Evolutionary conservation across 2,329 filamentous ascomycete genomes (phyloP), one percentile per base, ranked within the genome.

Genomic region (Calonectria naviculata): DNA sequence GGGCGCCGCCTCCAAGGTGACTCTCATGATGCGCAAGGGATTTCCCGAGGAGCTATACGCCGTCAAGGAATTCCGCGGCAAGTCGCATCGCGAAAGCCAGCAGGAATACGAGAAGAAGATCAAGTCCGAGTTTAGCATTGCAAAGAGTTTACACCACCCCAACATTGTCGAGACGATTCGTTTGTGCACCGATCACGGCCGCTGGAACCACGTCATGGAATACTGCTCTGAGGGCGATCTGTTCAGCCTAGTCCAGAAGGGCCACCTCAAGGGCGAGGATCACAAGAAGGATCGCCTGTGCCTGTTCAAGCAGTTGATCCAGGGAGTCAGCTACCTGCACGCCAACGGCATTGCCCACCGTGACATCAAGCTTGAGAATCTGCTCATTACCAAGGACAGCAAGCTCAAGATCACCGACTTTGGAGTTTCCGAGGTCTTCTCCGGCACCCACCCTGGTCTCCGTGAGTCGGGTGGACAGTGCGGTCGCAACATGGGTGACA

Each of bases 171-270:
- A 94, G 82, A 95, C 94, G 0, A 85, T 95, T 67, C 90, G 92
- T 34, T 87, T 97, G 7, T 97, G 94, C 84, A 91, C 89, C 17
- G 89, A 95, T 75, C 89, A 92, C 75, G 91, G 90, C 36, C 91
- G 93, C 44, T 97, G 94, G 93, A 95, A 95, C 81, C 94, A 97
- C 81, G 94, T 97, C 67, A 98, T 98, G 95, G 94, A 98, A 81
- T 97, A 94, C 81, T 97, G 95, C 84, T 88, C 90, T 4, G 91
- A 94, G 75, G 95, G 95, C 54, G 95, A 97, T 79, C 85, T 98
- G 7, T 96, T 93, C 81, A 87, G 88, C 72, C 85, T 97, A 15
- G 92, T 97, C 44, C 89, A 92, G 74, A 93, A 92, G 80, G 89
- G 89, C 38, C 92, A 93, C 77, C 90, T 97, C 73, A 89, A 86